Conservation (phyloP, 148 eudicot species). For the Nepenthes gracilis region DNA sequence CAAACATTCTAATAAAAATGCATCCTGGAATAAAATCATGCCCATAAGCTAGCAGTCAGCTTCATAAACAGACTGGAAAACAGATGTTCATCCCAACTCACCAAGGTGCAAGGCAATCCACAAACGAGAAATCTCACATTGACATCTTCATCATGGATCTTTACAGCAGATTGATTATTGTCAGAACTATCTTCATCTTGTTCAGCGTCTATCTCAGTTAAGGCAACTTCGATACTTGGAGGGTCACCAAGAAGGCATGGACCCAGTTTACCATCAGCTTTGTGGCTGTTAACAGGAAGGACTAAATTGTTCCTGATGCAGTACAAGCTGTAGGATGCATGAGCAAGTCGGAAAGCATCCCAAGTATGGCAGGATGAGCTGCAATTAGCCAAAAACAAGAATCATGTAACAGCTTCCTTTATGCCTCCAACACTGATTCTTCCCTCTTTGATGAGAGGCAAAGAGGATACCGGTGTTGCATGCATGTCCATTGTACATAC, state of each 20-base stretch:
- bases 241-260: slow-evolving; percentile 81
- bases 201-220: slow-evolving; percentile 46
- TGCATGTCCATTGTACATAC: too few species aligned
- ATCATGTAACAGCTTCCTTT: not conserved
- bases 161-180: slow-evolving; percentile 55
- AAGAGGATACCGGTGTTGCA: too few species aligned
- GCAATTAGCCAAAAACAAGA: slow-evolving; percentile 14
- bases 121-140: slow-evolving; percentile 72
- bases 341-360: slow-evolving; percentile 91
- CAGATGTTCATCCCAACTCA: slow-evolving; percentile 21
- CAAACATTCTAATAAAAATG: slow-evolving; percentile 51
- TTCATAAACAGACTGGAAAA: slow-evolving; percentile 6
- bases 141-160: slow-evolving; percentile 81
- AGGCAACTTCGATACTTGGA: slow-evolving; percentile 52
- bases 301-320: slow-evolving; percentile 55
- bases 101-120: slow-evolving; percentile 57
- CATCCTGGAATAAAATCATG: slow-evolving; percentile 46
- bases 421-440: not conserved
- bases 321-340: slow-evolving; percentile 75
- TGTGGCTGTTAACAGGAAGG: slow-evolving; percentile 27
- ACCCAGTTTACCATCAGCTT: slow-evolving; percentile 32
- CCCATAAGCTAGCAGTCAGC: slow-evolving; percentile 12
- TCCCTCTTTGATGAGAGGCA: not conserved
- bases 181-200: slow-evolving; percentile 56
- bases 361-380: slow-evolving; percentile 89